phyloP scores from a whole-genome alignment of 2,329 filamentous ascomycete species.

The Xylaria sp. region DNA sequence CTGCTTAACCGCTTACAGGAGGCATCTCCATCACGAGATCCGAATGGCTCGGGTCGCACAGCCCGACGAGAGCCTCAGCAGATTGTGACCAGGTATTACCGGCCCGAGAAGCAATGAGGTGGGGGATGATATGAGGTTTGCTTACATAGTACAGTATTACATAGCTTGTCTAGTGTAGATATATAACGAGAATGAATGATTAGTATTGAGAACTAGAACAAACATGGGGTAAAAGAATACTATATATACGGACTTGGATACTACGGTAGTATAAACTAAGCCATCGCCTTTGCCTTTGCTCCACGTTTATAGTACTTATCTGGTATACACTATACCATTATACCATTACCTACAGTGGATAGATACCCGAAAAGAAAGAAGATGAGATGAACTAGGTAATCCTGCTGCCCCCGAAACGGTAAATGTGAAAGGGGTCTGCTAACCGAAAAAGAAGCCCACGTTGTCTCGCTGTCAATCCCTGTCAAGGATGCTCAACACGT shows the following conservation, averaged over 20 bases:
- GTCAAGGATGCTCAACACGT: constrained; percentile 27
- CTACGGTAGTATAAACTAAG: constrained; percentile 1
- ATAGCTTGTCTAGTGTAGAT: neutral
- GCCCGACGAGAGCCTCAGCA: constrained; percentile 28
- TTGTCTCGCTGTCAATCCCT: constrained; percentile 10
- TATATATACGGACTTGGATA: neutral
- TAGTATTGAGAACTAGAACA: constrained; percentile 1
- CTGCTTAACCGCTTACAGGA: constrained; percentile 2
- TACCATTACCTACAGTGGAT: neutral
- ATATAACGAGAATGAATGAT: neutral
- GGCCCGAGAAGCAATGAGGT: neutral
- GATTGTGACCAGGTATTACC: constrained; percentile 1
- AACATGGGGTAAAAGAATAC: constrained; percentile 10
- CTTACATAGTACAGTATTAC: constrained; percentile 12
- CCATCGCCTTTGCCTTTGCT: neutral
- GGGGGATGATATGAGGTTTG: constrained; percentile 3
- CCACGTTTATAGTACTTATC: neutral
- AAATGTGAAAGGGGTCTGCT: constrained; percentile 18
- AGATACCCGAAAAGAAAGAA: neutral
- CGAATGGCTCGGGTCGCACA: constrained; percentile 30
- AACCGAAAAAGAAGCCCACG: constrained; percentile 26
- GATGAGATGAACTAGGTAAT: neutral
- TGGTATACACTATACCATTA: neutral
- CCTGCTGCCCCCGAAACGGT: neutral
- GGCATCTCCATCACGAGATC: constrained; percentile 14